Evolutionary conservation across 2,329 filamentous ascomycete species (phyloP), one percentile per base, ranked within the genome.

Genomic region (Fusarium compactum): DNA sequence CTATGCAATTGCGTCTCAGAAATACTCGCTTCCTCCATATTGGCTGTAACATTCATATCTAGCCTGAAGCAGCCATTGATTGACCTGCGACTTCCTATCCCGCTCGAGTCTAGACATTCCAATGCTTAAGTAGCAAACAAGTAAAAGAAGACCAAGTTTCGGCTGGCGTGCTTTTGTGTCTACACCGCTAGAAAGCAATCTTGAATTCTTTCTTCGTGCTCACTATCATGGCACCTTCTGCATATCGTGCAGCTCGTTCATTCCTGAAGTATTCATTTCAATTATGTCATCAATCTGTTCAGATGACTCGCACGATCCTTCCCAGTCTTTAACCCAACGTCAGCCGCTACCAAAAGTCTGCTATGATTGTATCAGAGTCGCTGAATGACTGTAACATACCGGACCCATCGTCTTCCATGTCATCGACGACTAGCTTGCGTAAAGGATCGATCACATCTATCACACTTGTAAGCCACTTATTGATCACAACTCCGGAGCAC

Each of bases 321-420:
- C 85, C 86, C 87, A 89, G 63, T 87, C 86, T 87, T 78, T 63
- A 53, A 25, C 56, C 48, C 58, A 71, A 54, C 58, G 71, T 76
- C 65, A 76, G 66, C 66, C 66, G 56, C 74, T 65, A 74, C 61
- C 58, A 57, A 58, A 73, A 68, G 63, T 76, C 70, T 74, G 65
- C 61, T 65, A 58, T 76, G 40, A 68, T 72, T 67, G 73, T 70
- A 58, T 73, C 72, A 59, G 65, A 74, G 63, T 72, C 70, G 67
- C 74, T 71, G 58, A 74, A 63, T 59, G 73, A 73, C 68, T 72
- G 71, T 53, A 73, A 85, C 86, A 80, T 86, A 88, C 87, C 87
- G 70, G 87, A 88, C 71, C 80, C 86, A 57, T 89, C 87, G 55
- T 89, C 87, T 65, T 89, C 87, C 58, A 87, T 75, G 63, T 88